phyloP scores from a whole-genome alignment of 768 basidiomycete genomes.

The Austroboletus festivus region DNA sequence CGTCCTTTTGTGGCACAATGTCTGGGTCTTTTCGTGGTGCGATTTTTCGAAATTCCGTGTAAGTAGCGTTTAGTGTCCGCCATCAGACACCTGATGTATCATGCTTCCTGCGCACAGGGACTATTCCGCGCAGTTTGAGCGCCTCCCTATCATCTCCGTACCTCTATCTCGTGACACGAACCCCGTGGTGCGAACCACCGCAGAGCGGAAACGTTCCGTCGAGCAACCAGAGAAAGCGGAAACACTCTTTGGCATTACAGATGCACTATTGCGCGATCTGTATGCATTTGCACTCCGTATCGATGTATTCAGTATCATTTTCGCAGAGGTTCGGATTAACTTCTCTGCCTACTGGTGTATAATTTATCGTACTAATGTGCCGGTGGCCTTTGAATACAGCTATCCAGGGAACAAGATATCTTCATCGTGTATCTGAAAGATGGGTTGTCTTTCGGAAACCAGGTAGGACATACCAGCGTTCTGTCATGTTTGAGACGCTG shows the following conservation, averaged over 20 bases:
- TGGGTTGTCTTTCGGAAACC: constrained; percentile 11
- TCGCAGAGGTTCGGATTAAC: constrained; percentile 11
- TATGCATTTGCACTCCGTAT: constrained; percentile 5
- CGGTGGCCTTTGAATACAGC: not conserved
- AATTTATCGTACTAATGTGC: not conserved
- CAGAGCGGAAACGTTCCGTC: not conserved
- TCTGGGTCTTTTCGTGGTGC: too few relatives aligned
- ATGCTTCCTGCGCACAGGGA: constrained; percentile 1
- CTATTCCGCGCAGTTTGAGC: constrained; percentile 1
- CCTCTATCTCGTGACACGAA: not conserved
- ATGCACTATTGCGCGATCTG: constrained; percentile 8
- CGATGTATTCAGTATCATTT: constrained; percentile 8
- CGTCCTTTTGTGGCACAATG: too few relatives aligned
- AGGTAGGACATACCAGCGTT: constrained; percentile 1
- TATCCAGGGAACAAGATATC: constrained; percentile 18
- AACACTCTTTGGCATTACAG: not conserved
- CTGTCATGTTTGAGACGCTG: not conserved
- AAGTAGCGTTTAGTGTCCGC: not conserved
- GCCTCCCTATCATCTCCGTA: not conserved
- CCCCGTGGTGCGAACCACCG: not conserved
- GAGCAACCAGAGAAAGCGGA: not conserved
- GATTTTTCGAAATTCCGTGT: constrained; percentile 6
- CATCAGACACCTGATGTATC: not conserved
- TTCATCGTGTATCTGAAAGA: constrained; percentile 20
- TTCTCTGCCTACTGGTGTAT: not conserved